Evolutionary conservation across 257 asterid genomes (phyloP).

Genomic region (Salvia hispanica): DNA sequence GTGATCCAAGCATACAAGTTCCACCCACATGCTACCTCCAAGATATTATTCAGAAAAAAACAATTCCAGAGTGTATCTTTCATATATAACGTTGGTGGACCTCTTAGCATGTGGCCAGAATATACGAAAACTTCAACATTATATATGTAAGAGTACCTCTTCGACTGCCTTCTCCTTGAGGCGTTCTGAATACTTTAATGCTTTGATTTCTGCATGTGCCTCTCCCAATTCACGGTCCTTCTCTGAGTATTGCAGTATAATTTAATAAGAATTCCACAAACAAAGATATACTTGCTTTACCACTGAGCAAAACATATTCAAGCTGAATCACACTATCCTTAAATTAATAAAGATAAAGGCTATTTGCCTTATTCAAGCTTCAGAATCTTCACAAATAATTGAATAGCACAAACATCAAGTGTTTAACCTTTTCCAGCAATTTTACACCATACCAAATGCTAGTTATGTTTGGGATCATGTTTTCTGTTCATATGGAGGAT

Average conservation of each 20-base stretch:
- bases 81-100: constrained; percentile 1
- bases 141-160: constrained; percentile 53
- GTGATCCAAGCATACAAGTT: neutral
- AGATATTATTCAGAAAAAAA: constrained; percentile 6
- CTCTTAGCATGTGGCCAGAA: constrained; percentile 3
- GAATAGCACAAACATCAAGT: constrained; percentile 4
- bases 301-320: constrained; percentile 15
- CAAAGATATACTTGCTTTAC: neutral
- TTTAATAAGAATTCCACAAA: constrained; percentile 24
- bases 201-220: constrained; percentile 71
- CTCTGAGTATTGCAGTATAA: constrained; percentile 49
- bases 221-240: constrained; percentile 85
- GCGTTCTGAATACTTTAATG: constrained; percentile 73
- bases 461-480: constrained; percentile 7
- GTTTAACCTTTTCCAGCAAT: constrained; percentile 11
- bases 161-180: constrained; percentile 85
- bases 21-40: neutral
- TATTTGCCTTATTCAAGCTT: constrained; percentile 25
- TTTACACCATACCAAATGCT: constrained; percentile 8
- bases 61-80: constrained; percentile 3
- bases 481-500: constrained; percentile 1
- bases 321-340: constrained; percentile 16
- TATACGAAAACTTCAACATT: neutral
- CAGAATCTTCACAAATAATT: constrained; percentile 20
- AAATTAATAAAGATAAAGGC: constrained; percentile 9